Percentiles rank a stretch among this genome's conserved stretches.
These are phyloP conservation scores for Pseudophaeomoniella oleicola DNA, from an alignment of 2,329 filamentous ascomycete genomes.

Conservation along the genomic window DNA sequence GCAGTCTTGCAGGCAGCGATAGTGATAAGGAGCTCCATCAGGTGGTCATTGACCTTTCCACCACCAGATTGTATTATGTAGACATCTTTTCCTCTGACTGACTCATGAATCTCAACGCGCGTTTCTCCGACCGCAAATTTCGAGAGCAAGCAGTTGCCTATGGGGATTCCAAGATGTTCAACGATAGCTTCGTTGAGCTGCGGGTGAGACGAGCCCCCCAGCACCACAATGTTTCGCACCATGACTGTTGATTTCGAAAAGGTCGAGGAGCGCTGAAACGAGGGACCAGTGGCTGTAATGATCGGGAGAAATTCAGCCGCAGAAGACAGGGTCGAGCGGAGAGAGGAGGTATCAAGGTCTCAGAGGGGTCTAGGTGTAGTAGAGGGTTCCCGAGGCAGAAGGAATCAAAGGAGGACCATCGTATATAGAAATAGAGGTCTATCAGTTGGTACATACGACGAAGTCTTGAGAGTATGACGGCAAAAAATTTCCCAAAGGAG, in stretches of 20 bases:
- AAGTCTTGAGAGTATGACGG: too few relatives aligned
- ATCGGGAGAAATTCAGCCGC: too few relatives aligned
- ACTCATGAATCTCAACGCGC: conserved; percentile 89
- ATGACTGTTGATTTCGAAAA: conserved; percentile 37
- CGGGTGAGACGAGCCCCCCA: conserved; percentile 87
- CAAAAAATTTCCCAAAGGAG: too few relatives aligned
- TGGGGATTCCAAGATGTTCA: conserved; percentile 74
- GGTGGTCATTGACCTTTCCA: conserved; percentile 86
- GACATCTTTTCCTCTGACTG: conserved; percentile 93
- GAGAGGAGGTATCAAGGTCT: too few relatives aligned
- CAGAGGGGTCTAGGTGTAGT: too few relatives aligned
- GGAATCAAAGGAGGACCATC: not conserved
- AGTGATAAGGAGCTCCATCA: conserved; percentile 94
- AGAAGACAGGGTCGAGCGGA: too few relatives aligned
- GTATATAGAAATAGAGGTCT: not conserved
- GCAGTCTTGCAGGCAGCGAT: conserved; percentile 96
- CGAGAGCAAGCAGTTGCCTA: conserved; percentile 65
- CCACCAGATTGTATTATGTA: conserved; percentile 95
- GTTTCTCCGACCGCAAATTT: conserved; percentile 96
- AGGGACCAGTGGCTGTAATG: too few relatives aligned
- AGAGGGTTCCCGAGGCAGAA: too few relatives aligned
- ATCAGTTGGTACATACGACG: too few relatives aligned
- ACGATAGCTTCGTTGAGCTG: conserved; percentile 75
- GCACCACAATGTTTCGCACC: conserved; percentile 89
- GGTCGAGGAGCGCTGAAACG: too few relatives aligned